Base-by-base conservation (phyloP, 257 asterid species). In the Schizonepeta tenuifolia region DNA sequence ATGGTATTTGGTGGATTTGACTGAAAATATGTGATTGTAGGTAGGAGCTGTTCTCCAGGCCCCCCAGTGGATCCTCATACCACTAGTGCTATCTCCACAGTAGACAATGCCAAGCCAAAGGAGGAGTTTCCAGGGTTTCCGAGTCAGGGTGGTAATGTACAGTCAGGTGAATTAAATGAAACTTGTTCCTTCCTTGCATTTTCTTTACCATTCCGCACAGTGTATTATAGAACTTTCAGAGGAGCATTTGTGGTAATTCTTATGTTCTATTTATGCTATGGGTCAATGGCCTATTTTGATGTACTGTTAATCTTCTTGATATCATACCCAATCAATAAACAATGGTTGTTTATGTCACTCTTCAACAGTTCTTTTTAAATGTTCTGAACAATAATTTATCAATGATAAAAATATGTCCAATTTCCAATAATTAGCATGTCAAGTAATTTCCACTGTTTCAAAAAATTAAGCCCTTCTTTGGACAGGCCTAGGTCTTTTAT, bases 51-150 rank as follows among this genome's bases (percentile, higher is more conserved):
- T 69, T 63, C 87, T 77, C 83, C 85, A 71, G 65, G 75, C 77
- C 75, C 83, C 50, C 90, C 89, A 26, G 51, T 73, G 50, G 86
- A 70, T 78, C 83, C 75, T 67, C 77, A 69, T 74, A 67, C 83
- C 21, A 70, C 76, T 66, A 81, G 73, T 73, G 72, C 83, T 65
- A 83, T 73, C 72, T 65, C 77, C 24, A 67, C 76, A 28, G 69
- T 63, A 26, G 84, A 61, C 35, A 83, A 67, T 72, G 67, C 75
- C 74, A 70, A 76, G 75, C 77, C 85, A 69, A 83, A 67, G 74
- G 92, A 79, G 65, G 95, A 88, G 71, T 80, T 86, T 73, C 92
- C 95, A 33, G 92, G 93, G 75, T 86, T 85, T 80, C 86, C 95
- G 43, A 80, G 83, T 83, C 82, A 89, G 41, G 84, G 84, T 28